Evolutionary conservation across 768 basidiomycete genomes (phyloP).

Genomic region (Hysterangium stoloniferum): DNA sequence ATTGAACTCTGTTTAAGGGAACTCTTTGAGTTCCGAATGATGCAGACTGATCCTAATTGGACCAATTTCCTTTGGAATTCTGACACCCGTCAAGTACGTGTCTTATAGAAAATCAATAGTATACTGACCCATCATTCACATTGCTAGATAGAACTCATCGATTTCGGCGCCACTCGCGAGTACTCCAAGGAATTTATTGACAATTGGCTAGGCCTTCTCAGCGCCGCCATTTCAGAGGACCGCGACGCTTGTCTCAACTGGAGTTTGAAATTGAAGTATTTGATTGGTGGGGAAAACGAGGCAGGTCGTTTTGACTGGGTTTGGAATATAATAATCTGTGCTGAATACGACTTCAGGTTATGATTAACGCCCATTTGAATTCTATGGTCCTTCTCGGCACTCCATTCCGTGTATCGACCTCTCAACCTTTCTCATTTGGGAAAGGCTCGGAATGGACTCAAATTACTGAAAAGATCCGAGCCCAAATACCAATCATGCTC

Average conservation of each 20-base stretch:
- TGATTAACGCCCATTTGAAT: conserved; percentile 80
- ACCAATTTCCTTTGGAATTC: conserved; percentile 92
- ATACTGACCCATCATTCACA: not conserved
- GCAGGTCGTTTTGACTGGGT: conserved; percentile 30
- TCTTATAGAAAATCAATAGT: not conserved
- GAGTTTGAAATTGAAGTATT: conserved; percentile 80
- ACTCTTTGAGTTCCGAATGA: conserved; percentile 81
- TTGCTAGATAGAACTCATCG: conserved; percentile 72
- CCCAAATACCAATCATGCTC: conserved; percentile 85
- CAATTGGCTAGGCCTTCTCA: conserved; percentile 77
- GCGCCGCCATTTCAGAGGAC: conserved; percentile 67
- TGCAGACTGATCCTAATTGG: conserved; percentile 99
- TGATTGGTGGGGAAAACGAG: conserved; percentile 82
- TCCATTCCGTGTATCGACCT: conserved; percentile 63
- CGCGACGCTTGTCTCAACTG: conserved; percentile 55
- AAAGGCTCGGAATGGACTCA: conserved; percentile 52
- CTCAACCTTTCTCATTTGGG: conserved; percentile 77
- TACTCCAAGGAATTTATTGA: conserved; percentile 86
- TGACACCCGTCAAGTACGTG: conserved; percentile 46
- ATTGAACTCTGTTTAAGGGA: conserved; percentile 85
- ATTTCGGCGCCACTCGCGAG: conserved; percentile 90
- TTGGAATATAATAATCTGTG: not conserved
- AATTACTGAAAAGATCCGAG: conserved; percentile 71
- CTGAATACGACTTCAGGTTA: conserved; percentile 41
- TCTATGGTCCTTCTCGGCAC: conserved; percentile 80